Percentiles rank a stretch among this genome's conserved stretches.
phyloP scores from a whole-genome alignment of 345 rosid species.

The Brassica incana region DNA sequence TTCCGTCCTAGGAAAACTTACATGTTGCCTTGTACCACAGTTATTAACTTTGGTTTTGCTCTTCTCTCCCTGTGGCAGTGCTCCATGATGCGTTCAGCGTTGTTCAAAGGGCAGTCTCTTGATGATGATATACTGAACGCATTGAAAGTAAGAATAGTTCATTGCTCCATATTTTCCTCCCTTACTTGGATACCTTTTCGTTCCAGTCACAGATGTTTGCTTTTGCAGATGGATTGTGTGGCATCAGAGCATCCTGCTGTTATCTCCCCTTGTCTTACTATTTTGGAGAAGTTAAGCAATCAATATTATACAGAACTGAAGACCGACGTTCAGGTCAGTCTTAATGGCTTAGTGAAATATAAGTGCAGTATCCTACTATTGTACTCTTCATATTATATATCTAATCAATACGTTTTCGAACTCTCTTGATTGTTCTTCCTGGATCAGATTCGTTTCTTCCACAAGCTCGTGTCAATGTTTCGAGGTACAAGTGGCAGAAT shows the following conservation, averaged over 20 bases:
- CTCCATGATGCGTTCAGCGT: constrained; percentile 48
- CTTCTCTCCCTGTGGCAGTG: constrained; percentile 50
- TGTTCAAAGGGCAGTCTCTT: constrained; percentile 39
- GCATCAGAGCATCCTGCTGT: constrained; percentile 58
- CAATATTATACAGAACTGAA: constrained; percentile 50
- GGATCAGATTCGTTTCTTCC: constrained; percentile 67
- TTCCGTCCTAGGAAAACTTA: not conserved
- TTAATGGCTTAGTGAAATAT: constrained; percentile 15
- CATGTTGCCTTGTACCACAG: not conserved
- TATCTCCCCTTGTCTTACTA: constrained; percentile 59
- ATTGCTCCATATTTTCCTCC: not conserved
- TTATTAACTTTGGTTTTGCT: constrained; percentile 23
- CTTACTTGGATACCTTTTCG: constrained; percentile 9
- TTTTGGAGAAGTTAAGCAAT: constrained; percentile 61
- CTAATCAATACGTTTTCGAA: not conserved
- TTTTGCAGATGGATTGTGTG: constrained; percentile 58
- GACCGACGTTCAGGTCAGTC: constrained; percentile 68
- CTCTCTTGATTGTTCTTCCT: constrained; percentile 29
- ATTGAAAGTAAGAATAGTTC: constrained; percentile 60
- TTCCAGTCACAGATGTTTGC: constrained; percentile 28
- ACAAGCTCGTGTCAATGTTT: constrained; percentile 57
- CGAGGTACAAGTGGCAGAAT: constrained; percentile 55
- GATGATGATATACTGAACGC: constrained; percentile 59
- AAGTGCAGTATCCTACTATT: not conserved
- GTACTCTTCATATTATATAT: not conserved